A percentile compares a stretch with the other conserved stretches of the same genome.
Conservation (phyloP, 2,329 filamentous ascomycete genomes). For the Pseudocercospora musae region DNA sequence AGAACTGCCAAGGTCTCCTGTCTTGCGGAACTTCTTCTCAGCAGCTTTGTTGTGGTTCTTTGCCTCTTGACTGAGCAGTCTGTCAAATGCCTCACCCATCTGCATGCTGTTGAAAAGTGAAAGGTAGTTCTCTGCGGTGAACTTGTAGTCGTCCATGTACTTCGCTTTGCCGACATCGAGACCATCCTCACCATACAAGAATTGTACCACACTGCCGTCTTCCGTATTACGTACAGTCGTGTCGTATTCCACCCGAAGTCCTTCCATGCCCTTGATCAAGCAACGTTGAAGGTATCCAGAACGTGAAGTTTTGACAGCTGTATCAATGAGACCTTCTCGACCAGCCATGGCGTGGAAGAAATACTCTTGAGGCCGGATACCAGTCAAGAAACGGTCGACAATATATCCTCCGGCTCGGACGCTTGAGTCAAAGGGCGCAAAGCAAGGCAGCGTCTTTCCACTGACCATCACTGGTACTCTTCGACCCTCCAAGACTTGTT, state of each 20-base stretch:
- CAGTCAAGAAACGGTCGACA: slow-evolving; percentile 93
- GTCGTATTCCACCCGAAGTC: slow-evolving; percentile 86
- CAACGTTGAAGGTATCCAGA: slow-evolving; percentile 96
- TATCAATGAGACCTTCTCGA: slow-evolving; percentile 96
- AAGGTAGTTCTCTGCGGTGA: slow-evolving; percentile 79
- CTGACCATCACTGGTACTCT: slow-evolving; percentile 97
- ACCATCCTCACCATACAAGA: slow-evolving; percentile 94
- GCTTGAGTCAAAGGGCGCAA: slow-evolving; percentile 85
- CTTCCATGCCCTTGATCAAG: slow-evolving; percentile 98
- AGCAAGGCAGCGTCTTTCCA: slow-evolving; percentile 92
- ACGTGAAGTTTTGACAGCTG: slow-evolving; percentile 94
- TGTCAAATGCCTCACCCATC: slow-evolving; percentile 51
- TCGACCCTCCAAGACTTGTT: slow-evolving; percentile 92
- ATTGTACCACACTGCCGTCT: slow-evolving; percentile 90
- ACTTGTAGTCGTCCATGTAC: slow-evolving; percentile 85
- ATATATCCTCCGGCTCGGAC: slow-evolving; percentile 91
- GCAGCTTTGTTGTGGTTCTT: slow-evolving; percentile 59
- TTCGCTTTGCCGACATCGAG: slow-evolving; percentile 92
- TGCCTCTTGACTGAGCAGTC: slow-evolving; percentile 66
- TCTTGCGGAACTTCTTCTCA: slow-evolving; percentile 78
- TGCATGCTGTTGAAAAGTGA: slow-evolving; percentile 76
- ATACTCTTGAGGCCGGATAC: slow-evolving; percentile 94
- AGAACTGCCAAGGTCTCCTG: slow-evolving; percentile 61
- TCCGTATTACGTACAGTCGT: slow-evolving; percentile 82
- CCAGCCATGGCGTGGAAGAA: slow-evolving; percentile 99